Evolutionary conservation across 345 rosid genomes (phyloP).

Genomic region (Tarenaya hassleriana): DNA sequence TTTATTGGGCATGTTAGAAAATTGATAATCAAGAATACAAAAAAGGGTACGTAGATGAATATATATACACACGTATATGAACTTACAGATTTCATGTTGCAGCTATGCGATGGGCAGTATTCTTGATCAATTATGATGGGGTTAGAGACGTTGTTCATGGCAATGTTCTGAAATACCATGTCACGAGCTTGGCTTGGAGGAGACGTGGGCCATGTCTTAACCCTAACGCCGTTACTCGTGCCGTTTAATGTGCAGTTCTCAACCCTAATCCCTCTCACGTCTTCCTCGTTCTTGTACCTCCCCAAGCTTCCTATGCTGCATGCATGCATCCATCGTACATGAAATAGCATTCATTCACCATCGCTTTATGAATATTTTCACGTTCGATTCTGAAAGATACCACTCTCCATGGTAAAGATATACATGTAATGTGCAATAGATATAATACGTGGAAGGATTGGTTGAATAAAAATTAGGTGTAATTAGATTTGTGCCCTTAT

Average conservation of each 20-base stretch:
- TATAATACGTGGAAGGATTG: too few relatives aligned
- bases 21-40: too few relatives aligned
- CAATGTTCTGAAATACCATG: conserved; percentile 12
- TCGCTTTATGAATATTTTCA: too few relatives aligned
- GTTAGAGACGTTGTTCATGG: conserved; percentile 19
- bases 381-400: too few relatives aligned
- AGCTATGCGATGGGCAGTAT: conserved; percentile 21
- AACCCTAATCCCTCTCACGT: conserved; percentile 29
- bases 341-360: too few relatives aligned
- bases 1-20: neutral
- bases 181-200: neutral
- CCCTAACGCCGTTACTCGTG: conserved; percentile 33
- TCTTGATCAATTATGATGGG: conserved; percentile 32
- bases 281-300: conserved; percentile 23
- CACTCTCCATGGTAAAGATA: too few relatives aligned
- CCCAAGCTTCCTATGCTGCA: conserved; percentile 48
- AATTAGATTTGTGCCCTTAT: too few relatives aligned
- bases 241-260: conserved; percentile 26
- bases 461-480: too few relatives aligned
- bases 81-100: conserved; percentile 9
- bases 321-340: neutral
- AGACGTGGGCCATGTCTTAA: conserved; percentile 41
- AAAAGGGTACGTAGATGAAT: too few relatives aligned
- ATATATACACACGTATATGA: too few relatives aligned
- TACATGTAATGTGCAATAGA: too few relatives aligned